Evolutionary conservation across 306 rosid species (phyloP).

Genomic region (Fragaria nilgerrensis): DNA sequence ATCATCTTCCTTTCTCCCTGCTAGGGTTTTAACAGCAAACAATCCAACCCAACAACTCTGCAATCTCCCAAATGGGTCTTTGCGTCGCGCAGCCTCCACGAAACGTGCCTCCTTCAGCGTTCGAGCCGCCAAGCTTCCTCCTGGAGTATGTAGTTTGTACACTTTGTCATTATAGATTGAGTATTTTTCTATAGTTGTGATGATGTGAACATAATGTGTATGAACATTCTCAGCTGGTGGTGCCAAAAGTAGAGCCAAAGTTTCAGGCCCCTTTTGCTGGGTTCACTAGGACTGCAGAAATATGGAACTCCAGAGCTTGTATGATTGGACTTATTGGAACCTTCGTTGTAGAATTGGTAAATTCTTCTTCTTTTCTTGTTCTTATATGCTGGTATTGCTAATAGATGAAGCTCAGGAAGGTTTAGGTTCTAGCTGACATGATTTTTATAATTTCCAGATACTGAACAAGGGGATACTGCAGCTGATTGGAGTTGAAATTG

Average conservation of each 20-base stretch:
- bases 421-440: neutral
- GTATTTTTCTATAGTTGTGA: neutral
- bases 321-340: conserved; percentile 89
- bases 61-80: conserved; percentile 27
- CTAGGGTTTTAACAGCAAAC: conserved; percentile 22
- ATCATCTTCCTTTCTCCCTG: conserved; percentile 45
- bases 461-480: conserved; percentile 80
- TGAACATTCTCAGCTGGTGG: conserved; percentile 54
- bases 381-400: neutral
- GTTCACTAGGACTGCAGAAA: conserved; percentile 83
- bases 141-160: conserved; percentile 52
- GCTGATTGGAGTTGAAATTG: conserved; percentile 82
- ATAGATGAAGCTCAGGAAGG: neutral
- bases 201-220: conserved; percentile 17
- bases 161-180: neutral
- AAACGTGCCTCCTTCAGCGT: conserved; percentile 40
- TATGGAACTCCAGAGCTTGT: conserved; percentile 94
- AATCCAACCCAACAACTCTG: conserved; percentile 23
- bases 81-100: conserved; percentile 9
- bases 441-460: conserved; percentile 50
- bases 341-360: conserved; percentile 76
- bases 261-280: conserved; percentile 75
- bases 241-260: conserved; percentile 77
- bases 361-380: neutral
- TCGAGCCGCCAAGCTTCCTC: conserved; percentile 70